phyloP scores from a whole-genome alignment of 495 filamentous ascomycete genomes.

The Rhizodiscina lignyota region DNA sequence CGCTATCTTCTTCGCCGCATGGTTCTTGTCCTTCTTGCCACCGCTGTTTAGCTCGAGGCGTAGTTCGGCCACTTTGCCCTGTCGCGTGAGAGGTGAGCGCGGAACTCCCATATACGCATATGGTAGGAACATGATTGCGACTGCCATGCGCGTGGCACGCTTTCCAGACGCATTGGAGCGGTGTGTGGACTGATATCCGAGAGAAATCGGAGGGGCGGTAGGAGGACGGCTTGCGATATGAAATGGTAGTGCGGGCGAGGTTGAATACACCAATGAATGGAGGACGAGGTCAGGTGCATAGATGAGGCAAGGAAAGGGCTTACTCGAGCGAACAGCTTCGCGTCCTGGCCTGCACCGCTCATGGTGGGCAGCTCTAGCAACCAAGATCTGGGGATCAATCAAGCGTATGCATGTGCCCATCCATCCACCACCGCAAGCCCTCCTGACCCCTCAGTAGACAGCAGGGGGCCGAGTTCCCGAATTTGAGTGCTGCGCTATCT shows the following conservation, averaged over 20 bases:
- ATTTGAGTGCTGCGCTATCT: too few relatives aligned
- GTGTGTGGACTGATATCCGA: not conserved
- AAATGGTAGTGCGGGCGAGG: not conserved
- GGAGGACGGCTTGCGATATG: not conserved
- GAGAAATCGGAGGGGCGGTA: conserved; percentile 5
- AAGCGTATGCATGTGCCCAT: too few relatives aligned
- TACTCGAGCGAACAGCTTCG: conserved; percentile 99
- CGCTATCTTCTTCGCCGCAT: conserved; percentile 91
- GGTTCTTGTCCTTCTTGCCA: conserved; percentile 97
- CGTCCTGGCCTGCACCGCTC: conserved; percentile 78
- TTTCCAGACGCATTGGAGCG: too few relatives aligned
- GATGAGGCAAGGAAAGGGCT: conserved; percentile 20
- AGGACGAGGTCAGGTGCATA: conserved; percentile 1
- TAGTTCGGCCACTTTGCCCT: conserved; percentile 98
- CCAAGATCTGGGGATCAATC: too few relatives aligned
- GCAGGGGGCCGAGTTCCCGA: too few relatives aligned
- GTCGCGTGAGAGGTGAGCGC: conserved; percentile 23
- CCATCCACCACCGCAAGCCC: too few relatives aligned
- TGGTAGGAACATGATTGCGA: conserved; percentile 13
- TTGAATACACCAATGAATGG: not conserved
- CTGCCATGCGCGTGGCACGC: too few relatives aligned
- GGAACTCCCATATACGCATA: conserved; percentile 7
- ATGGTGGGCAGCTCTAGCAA: conserved; percentile 28
- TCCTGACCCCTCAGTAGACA: too few relatives aligned
- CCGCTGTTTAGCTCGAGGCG: conserved; percentile 84